phyloP scores from a whole-genome alignment of 192 early-diverging fungal genomes.

The Backusella parvicylindrica region DNA sequence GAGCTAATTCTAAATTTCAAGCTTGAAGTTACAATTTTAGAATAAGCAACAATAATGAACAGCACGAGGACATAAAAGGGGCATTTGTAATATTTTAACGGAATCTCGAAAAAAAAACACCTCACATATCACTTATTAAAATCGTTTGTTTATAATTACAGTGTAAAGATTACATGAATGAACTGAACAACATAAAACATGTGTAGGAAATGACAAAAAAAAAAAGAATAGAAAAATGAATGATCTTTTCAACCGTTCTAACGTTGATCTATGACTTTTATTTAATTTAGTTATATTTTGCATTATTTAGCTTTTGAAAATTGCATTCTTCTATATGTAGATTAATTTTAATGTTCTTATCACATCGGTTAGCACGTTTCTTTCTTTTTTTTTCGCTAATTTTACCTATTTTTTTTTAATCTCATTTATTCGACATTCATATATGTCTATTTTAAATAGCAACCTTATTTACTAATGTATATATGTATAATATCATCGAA shows the following conservation, averaged over 20 bases:
- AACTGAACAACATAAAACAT: background rate
- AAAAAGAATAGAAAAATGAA: background rate
- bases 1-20: background rate
- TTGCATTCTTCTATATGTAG: background rate
- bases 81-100: background rate
- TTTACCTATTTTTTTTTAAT: background rate
- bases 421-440: background rate
- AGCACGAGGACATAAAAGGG: background rate
- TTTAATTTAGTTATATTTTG: no score
- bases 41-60: background rate
- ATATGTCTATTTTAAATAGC: background rate
- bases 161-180: background rate
- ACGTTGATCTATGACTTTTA: background rate
- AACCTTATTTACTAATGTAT: no score
- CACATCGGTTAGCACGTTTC: background rate
- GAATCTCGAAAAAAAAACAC: background rate
- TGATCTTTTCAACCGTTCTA: background rate
- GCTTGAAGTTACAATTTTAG: background rate
- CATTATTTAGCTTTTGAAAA: background rate
- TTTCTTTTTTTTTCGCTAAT: background rate
- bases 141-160: background rate
- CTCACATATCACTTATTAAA: background rate
- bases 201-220: background rate
- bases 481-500: no score
- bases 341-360: background rate